Conservation (phyloP, 257 asterid genomes). For the Primulina eburnea region DNA sequence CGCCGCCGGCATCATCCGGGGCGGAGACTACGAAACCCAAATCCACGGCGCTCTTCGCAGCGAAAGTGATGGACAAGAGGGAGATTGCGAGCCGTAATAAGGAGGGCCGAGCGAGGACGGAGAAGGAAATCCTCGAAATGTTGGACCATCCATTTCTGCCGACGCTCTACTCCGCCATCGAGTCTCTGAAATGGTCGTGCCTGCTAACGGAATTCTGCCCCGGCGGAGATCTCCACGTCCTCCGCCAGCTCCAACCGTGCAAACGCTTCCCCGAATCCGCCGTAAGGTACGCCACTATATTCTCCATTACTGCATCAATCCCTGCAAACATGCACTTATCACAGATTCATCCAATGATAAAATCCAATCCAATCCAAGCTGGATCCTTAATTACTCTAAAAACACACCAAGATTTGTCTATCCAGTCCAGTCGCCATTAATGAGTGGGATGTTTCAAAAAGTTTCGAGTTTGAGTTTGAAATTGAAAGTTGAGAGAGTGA, state of each 20-base stretch:
- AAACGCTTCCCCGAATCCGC: conserved; percentile 87
- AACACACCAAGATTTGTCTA: neutral
- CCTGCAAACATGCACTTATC: too few species aligned
- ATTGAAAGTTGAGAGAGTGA: neutral
- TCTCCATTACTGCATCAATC: neutral
- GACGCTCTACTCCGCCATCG: conserved; percentile 72
- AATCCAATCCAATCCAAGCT: neutral
- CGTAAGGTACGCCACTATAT: conserved; percentile 54
- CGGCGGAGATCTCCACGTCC: conserved; percentile 96
- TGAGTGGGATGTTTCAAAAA: too few species aligned
- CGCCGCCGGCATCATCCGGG: conserved; percentile 8
- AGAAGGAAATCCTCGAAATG: conserved; percentile 78
- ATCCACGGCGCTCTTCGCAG: conserved; percentile 58
- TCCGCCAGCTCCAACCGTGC: conserved; percentile 92
- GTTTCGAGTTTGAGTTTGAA: neutral
- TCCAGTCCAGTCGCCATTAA: neutral
- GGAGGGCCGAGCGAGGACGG: conserved; percentile 86
- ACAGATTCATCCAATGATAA: too few species aligned
- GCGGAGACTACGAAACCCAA: conserved; percentile 14
- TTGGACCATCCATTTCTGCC: conserved; percentile 92
- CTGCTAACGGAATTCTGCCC: conserved; percentile 89
- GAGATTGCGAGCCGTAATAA: conserved; percentile 80
- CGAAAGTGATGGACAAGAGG: conserved; percentile 85
- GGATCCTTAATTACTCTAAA: too few species aligned
- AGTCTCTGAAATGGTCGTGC: conserved; percentile 86